Evolutionary conservation across 805 yeast species (phyloP).

Genomic region (Jamesozyma rosinii): DNA sequence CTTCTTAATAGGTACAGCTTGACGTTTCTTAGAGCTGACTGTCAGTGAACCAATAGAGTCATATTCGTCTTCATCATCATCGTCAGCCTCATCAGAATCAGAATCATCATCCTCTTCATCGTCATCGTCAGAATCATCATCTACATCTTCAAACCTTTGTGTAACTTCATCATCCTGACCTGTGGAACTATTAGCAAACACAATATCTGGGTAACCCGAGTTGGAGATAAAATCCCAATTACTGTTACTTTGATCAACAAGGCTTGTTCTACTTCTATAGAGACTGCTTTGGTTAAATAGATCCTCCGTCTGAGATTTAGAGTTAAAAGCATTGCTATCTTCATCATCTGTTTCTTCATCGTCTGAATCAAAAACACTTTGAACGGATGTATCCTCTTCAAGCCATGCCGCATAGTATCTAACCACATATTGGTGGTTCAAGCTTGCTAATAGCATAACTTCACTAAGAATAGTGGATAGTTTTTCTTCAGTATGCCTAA

Average conservation of each 20-base stretch:
- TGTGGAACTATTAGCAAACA: constrained; percentile 37
- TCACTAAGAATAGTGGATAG: constrained; percentile 78
- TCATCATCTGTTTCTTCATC: constrained; percentile 12
- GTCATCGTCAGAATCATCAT: constrained; percentile 5
- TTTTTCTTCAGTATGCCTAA: constrained; percentile 71
- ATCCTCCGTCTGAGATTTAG: constrained; percentile 10
- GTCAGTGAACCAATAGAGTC: background rate
- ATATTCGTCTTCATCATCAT: background rate
- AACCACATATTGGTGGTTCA: constrained; percentile 92
- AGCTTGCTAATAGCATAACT: constrained; percentile 81
- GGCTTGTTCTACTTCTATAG: constrained; percentile 24
- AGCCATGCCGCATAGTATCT: constrained; percentile 97
- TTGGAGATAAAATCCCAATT: constrained; percentile 59
- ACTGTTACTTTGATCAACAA: constrained; percentile 17
- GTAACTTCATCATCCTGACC: constrained; percentile 4
- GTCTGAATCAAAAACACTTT: constrained; percentile 28
- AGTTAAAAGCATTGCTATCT: constrained; percentile 2
- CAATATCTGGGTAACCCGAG: constrained; percentile 43
- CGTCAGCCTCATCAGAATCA: constrained; percentile 8
- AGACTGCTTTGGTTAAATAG: constrained; percentile 25
- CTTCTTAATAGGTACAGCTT: constrained; percentile 18
- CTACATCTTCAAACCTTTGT: constrained; percentile 5
- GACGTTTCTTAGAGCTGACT: background rate
- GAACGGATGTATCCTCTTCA: constrained; percentile 53
- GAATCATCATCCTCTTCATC: constrained; percentile 1